Conservation (phyloP, 768 basidiomycete genomes). For the Leccinum obscurum region DNA sequence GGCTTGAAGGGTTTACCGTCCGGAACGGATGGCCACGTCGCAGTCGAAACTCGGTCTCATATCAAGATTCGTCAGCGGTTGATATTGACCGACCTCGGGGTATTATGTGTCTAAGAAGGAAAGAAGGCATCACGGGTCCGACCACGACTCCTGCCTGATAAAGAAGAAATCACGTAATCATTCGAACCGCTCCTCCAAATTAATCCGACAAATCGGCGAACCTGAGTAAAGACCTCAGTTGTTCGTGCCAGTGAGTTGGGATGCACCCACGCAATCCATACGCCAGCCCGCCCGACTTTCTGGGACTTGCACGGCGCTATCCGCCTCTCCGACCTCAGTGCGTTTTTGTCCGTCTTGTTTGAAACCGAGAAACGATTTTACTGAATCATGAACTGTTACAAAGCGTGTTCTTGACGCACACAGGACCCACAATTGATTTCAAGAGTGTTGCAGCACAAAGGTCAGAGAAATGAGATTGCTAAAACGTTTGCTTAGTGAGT, state of each 20-base stretch:
- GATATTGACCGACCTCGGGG: not conserved
- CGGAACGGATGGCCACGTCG: too few species aligned
- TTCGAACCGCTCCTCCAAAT: not conserved
- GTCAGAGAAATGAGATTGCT: constrained; percentile 35
- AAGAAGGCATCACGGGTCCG: not conserved
- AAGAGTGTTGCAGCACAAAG: constrained; percentile 68
- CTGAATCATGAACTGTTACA: constrained; percentile 5
- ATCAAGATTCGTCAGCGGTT: not conserved
- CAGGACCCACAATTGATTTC: constrained; percentile 65
- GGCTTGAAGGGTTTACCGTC: too few species aligned
- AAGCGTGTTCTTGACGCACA: constrained; percentile 27
- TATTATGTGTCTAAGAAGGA: not conserved
- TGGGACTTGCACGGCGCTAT: constrained; percentile 52
- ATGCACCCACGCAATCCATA: constrained; percentile 34
- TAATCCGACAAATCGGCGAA: not conserved
- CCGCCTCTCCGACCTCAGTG: constrained; percentile 58
- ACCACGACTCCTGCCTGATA: not conserved
- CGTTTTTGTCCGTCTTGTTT: constrained; percentile 21
- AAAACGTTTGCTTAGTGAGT: constrained; percentile 11
- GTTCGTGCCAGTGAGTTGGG: not conserved
- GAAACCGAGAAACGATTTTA: not conserved
- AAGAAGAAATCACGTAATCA: not conserved
- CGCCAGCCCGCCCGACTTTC: constrained; percentile 54
- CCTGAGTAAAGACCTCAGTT: not conserved
- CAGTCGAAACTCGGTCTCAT: too few species aligned